Percentiles rank a stretch among this genome's conserved stretches.
Evolutionary conservation across 2,329 filamentous ascomycete genomes (phyloP).

Genomic region (Fusarium abutilonis): DNA sequence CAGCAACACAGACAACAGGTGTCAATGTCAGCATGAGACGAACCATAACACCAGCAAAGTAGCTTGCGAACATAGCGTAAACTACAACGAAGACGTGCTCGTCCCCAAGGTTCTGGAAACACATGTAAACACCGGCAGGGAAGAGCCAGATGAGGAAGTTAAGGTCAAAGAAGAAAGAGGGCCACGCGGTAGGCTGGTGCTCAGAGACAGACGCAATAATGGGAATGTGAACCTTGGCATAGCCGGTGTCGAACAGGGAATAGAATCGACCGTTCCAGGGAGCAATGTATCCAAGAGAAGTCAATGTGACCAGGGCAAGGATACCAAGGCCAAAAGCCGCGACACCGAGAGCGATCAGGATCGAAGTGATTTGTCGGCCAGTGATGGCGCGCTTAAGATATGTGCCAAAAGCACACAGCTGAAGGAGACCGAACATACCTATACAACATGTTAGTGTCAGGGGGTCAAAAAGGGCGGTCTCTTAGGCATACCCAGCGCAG

Average conservation of each 20-base stretch:
- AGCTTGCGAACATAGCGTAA: slow-evolving; percentile 95
- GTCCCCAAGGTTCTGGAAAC: slow-evolving; percentile 91
- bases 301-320: slow-evolving; percentile 82
- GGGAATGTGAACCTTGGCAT: slow-evolving; percentile 98
- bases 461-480: neutral
- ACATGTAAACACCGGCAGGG: slow-evolving; percentile 97
- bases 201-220: slow-evolving; percentile 99
- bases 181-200: slow-evolving; percentile 98
- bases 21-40: slow-evolving; percentile 98
- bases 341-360: slow-evolving; percentile 80
- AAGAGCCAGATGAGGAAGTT: slow-evolving; percentile 99
- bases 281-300: slow-evolving; percentile 89
- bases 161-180: slow-evolving; percentile 98
- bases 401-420: slow-evolving; percentile 91
- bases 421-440: slow-evolving; percentile 96
- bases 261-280: slow-evolving; percentile 99
- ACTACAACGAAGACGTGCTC: slow-evolving; percentile 99
- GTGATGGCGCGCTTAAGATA: slow-evolving; percentile 89
- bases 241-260: slow-evolving; percentile 98
- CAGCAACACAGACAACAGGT: slow-evolving; percentile 93
- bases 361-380: slow-evolving; percentile 91
- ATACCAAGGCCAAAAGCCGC: slow-evolving; percentile 78
- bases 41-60: slow-evolving; percentile 99
- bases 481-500: slow-evolving; percentile 76
- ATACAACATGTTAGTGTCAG: slow-evolving; percentile 18